These are phyloP conservation scores for Chionographis japonica DNA, from an alignment of 106 monocot genomes.

Conservation along the genomic window DNA sequence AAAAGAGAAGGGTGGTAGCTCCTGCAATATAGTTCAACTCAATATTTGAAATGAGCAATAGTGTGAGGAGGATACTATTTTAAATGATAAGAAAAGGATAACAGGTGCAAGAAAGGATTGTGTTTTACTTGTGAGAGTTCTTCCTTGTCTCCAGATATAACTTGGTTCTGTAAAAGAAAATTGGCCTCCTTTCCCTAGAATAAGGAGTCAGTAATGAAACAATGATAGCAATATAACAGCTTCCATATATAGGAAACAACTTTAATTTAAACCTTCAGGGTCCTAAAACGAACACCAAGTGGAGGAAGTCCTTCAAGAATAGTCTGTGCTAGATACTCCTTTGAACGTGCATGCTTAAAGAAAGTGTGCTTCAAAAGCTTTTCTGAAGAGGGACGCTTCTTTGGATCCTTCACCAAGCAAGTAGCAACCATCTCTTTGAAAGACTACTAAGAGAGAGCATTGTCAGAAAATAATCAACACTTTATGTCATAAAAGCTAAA, in stretches of 20 bases:
- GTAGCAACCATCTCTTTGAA: conserved; percentile 84
- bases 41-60: too few species aligned
- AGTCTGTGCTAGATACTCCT: conserved; percentile 57
- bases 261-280: conserved; percentile 55
- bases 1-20: too few species aligned
- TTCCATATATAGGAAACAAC: neutral
- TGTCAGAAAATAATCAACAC: conserved; percentile 6
- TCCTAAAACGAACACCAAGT: conserved; percentile 80
- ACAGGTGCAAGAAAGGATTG: neutral
- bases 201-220: conserved; percentile 1
- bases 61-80: too few species aligned
- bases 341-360: conserved; percentile 72
- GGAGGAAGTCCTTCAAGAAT: conserved; percentile 82
- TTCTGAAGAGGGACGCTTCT: conserved; percentile 83
- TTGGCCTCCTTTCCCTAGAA: conserved; percentile 68
- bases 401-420: conserved; percentile 97
- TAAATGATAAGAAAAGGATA: conserved; percentile 1
- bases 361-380: conserved; percentile 92
- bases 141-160: conserved; percentile 50
- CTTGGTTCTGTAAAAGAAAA: conserved; percentile 56
- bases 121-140: conserved; percentile 69
- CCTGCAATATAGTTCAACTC: too few species aligned
- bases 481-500: too few species aligned
- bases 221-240: neutral
- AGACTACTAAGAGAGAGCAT: conserved; percentile 38